Conservation (phyloP, 2,329 filamentous ascomycete species). For the Diaporthe helianthi region DNA sequence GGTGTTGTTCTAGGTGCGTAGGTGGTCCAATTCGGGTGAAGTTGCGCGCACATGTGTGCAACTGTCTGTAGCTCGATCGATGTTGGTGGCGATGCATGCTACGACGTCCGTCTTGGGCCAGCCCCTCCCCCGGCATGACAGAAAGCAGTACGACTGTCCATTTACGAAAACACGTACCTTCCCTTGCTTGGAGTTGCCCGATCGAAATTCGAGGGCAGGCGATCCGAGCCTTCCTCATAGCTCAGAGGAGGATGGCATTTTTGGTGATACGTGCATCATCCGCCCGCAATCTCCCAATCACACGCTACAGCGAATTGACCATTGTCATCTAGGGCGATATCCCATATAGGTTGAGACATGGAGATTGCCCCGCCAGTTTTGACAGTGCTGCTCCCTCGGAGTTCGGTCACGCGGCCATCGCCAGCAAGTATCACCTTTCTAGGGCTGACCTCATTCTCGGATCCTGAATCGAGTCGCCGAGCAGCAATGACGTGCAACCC, state of each 20-base stretch:
- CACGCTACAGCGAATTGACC: slow-evolving; percentile 47
- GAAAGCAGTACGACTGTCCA: neutral
- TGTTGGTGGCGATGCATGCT: neutral
- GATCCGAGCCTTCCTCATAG: neutral
- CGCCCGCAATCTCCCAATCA: slow-evolving; percentile 44
- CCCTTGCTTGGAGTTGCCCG: neutral
- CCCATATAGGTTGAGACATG: slow-evolving; percentile 47
- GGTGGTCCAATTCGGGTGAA: neutral
- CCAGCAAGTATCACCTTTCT: slow-evolving; percentile 38
- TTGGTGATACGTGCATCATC: neutral
- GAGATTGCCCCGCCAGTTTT: slow-evolving; percentile 41
- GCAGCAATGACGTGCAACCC: slow-evolving; percentile 43
- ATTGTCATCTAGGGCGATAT: slow-evolving; percentile 42
- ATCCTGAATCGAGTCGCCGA: slow-evolving; percentile 3
- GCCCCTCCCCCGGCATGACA: too few species aligned
- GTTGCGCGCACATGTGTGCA: too few species aligned
- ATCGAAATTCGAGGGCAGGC: too few species aligned
- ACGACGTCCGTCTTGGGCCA: too few species aligned
- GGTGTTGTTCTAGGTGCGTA: neutral
- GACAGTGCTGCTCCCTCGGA: slow-evolving; percentile 41
- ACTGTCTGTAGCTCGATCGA: neutral
- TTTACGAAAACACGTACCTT: neutral
- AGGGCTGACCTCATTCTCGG: neutral
- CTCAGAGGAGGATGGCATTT: neutral
- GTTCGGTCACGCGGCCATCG: slow-evolving; percentile 39